Percentiles rank a stretch among this genome's conserved stretches.
phyloP scores from a whole-genome alignment of 345 rosid species.

The Hibiscus trionum region DNA sequence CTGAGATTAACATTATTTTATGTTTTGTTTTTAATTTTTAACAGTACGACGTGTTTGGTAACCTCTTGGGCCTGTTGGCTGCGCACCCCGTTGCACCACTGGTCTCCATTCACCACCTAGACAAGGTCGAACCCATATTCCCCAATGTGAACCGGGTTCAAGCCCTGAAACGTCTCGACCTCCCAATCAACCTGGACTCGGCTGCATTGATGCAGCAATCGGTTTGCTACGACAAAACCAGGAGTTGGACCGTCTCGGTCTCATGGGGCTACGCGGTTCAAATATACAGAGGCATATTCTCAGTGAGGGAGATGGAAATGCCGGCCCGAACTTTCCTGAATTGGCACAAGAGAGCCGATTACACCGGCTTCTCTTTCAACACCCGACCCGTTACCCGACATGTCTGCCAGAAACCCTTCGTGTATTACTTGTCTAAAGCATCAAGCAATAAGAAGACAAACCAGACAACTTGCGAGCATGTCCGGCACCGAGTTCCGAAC shows the following conservation, averaged over 20 bases:
- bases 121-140: slow-evolving; percentile 53
- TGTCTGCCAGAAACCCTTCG: slow-evolving; percentile 46
- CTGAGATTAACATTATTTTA: neutral
- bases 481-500: slow-evolving; percentile 10
- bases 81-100: slow-evolving; percentile 75
- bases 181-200: slow-evolving; percentile 45
- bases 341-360: slow-evolving; percentile 42
- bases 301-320: slow-evolving; percentile 41
- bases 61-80: slow-evolving; percentile 51
- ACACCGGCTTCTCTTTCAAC: slow-evolving; percentile 36
- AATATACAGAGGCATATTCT: slow-evolving; percentile 36
- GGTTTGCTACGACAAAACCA: slow-evolving; percentile 48
- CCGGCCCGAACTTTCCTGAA: slow-evolving; percentile 53
- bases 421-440: slow-evolving; percentile 38
- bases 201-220: slow-evolving; percentile 64
- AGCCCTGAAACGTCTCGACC: slow-evolving; percentile 37
- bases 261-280: slow-evolving; percentile 79
- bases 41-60: slow-evolving; percentile 59
- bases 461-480: slow-evolving; percentile 40
- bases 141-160: slow-evolving; percentile 39
- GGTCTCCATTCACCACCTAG: slow-evolving; percentile 66
- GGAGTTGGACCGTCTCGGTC: slow-evolving; percentile 63
- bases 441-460: slow-evolving; percentile 11
- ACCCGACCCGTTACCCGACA: slow-evolving; percentile 37
- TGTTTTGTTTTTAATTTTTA: neutral